Evolutionary conservation across 1,284 basidiomycete species (phyloP).

Genomic region (Malassezia obtusa): DNA sequence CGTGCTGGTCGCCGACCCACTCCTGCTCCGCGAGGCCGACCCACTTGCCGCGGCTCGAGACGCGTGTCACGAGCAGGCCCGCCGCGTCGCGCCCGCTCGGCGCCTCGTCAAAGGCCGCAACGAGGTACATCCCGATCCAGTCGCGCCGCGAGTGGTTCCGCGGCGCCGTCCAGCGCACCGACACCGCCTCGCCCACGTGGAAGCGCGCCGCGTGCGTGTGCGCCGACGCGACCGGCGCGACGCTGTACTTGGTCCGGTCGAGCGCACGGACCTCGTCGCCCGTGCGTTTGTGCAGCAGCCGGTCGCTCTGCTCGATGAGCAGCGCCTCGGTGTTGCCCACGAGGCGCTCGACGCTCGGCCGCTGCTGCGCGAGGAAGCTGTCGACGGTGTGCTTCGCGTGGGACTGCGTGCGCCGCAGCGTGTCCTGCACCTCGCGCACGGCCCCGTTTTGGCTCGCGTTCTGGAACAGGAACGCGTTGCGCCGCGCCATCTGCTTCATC

Average conservation of each 20-base stretch:
- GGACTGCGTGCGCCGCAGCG: slow-evolving; percentile 85
- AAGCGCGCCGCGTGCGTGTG: slow-evolving; percentile 52
- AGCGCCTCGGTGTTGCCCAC: slow-evolving; percentile 84
- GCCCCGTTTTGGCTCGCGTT: slow-evolving; percentile 47
- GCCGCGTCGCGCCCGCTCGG: slow-evolving; percentile 17
- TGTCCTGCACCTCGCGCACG: slow-evolving; percentile 79
- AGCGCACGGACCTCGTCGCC: slow-evolving; percentile 28
- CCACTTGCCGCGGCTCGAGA: slow-evolving; percentile 85
- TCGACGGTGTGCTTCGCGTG: slow-evolving; percentile 82
- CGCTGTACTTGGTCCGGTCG: slow-evolving; percentile 25
- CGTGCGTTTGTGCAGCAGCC: slow-evolving; percentile 43
- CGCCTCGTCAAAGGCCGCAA: slow-evolving; percentile 11
- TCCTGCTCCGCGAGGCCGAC: slow-evolving; percentile 79
- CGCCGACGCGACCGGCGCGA: slow-evolving; percentile 7
- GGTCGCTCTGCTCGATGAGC: slow-evolving; percentile 78
- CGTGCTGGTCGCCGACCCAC: slow-evolving; percentile 70
- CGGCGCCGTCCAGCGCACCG: slow-evolving; percentile 77
- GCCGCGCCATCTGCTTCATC: slow-evolving; percentile 68
- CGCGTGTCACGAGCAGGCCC: slow-evolving; percentile 56
- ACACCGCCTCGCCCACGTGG: slow-evolving; percentile 82
- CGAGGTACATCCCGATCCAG: slow-evolving; percentile 82
- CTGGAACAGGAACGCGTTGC: slow-evolving; percentile 54
- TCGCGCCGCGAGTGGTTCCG: slow-evolving; percentile 79
- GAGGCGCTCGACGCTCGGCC: slow-evolving; percentile 41
- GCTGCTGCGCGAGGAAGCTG: slow-evolving; percentile 68